Base-by-base conservation (phyloP, 345 rosid genomes). In the Lepidium didymum region DNA sequence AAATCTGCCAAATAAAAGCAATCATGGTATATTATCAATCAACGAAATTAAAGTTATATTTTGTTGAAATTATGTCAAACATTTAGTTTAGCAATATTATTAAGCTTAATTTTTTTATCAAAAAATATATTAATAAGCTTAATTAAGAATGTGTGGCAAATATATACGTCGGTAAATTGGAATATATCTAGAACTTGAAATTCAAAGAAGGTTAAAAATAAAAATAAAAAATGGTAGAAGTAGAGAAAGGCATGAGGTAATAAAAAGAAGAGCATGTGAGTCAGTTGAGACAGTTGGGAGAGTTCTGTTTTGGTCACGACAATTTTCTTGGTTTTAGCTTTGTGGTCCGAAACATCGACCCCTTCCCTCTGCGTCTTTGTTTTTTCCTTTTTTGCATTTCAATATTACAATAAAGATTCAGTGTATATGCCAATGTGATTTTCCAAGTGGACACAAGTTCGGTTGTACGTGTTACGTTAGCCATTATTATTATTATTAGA, bases 341-440 rank as follows among this genome's bases (percentile, higher is more conserved):
- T 67, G 73, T 67, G 77, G 73, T 74, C 69, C 73, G 78, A 68
- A 66, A 58, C 77, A 67, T 74, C 62, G 77, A 67, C 77, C 77
- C 77, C 49, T 50, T 60, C 50, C 62, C 73, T 66, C 73, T 60
- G 73, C 44, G 54, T 68, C 78, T 67, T 74, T 67, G 68, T 43
- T 9, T 47, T n/a, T 3, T 21, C 7, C 3, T 0, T 4, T 49
- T 27, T 27, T n/a, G n/a, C 18, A 18, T 46, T 45, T 63, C 15
- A 18, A 9, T 64, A 40, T 42, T 27, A 15, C 8, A 65, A 41
- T 50, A 41, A 37, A 58, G 62, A 58, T 73, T 73, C 77, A 59
- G n/a, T 53, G 77, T 25, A 57, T 42, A 43, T 67, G 31, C 31
- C 6, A 5, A 27, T 27, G 31, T 27, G 9, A 49, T 15, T 42